These are phyloP conservation scores for Fistulinella prunicolor DNA, from an alignment of 768 basidiomycete genomes.

Conservation along the genomic window DNA sequence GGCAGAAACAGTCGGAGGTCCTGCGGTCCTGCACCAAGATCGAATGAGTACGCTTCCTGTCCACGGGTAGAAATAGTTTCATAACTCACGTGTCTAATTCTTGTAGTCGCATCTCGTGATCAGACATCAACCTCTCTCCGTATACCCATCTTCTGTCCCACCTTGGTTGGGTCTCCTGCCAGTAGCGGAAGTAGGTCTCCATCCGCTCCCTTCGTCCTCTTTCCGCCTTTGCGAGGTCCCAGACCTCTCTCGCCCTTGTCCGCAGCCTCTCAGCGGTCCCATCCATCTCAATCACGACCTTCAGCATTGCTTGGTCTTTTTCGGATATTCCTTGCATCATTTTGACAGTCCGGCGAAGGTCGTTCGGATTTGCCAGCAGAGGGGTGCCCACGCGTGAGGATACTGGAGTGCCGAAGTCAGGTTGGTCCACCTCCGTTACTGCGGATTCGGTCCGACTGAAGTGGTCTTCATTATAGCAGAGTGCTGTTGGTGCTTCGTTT, in stretches of 20 bases:
- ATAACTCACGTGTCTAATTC: neutral
- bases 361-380: neutral
- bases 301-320: slow-evolving; percentile 17
- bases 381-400: slow-evolving; percentile 1
- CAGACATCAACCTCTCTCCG: slow-evolving; percentile 1
- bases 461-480: too few species aligned
- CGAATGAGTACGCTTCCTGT: too few species aligned
- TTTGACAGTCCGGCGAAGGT: too few species aligned
- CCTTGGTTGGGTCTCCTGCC: slow-evolving; percentile 7
- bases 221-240: slow-evolving; percentile 23
- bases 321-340: slow-evolving; percentile 8
- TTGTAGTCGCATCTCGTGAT: neutral
- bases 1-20: slow-evolving; percentile 4
- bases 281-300: slow-evolving; percentile 4
- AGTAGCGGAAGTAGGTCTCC: slow-evolving; percentile 26
- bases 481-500: too few species aligned
- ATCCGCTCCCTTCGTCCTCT: slow-evolving; percentile 25
- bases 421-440: slow-evolving; percentile 17
- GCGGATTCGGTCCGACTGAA: slow-evolving; percentile 10
- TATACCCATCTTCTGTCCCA: slow-evolving; percentile 16
- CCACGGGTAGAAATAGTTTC: neutral
- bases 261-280: slow-evolving; percentile 12
- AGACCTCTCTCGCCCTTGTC: slow-evolving; percentile 19
- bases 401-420: too few species aligned
- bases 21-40: slow-evolving; percentile 7